Evolutionary conservation across 352 stramenopile genomes (phyloP), one percentile per base, ranked within the genome.

Genomic region (Phytophthora cajani): DNA sequence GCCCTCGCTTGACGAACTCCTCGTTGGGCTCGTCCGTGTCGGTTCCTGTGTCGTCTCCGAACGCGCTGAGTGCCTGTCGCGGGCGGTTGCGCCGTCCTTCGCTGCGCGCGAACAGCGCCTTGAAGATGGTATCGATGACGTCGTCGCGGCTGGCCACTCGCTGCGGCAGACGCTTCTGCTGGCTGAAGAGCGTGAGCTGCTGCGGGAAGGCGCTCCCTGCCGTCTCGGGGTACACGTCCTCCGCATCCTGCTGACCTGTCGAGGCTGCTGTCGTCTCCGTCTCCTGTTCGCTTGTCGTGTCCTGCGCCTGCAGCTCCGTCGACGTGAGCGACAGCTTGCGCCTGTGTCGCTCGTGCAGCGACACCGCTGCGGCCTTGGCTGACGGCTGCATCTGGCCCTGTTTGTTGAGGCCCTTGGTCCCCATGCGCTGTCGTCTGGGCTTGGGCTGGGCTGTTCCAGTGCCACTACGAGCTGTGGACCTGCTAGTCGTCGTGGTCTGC

Each of bases 111-210:
- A 96, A 96, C 1, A 96, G 73, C 32, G 87, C 84, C 46, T 79
- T 71, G 40, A 94, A 96, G 32, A 96, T 85, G 46, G 84, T 94
- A 62, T 96, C 84, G 58, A 96, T 92, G 53, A 93, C 85, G 10
- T 87, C 85, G 51, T 94, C 88, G 19, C 88, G 85, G 40, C 86
- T 93, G 25, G 89, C 88, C 49, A 88, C 85, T 17, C 62, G 65
- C 23, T 91, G 91, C 8, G 88, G 83, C 68, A 96, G 77, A 50
- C 85, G 83, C 61, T 93, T 92, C 69, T 95, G 88, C 69, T 90
- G 85, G 58, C 82, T 88, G n/a, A 93, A 85, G 56, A 95, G 72
- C 58, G 86, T 85, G 38, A 95, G 69, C 17, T 85, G 80, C 60
- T 91, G 78, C 11, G 87, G 80, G 63, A 95, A 95, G 5, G 88